These are phyloP conservation scores for Geotrichum ghanense DNA, from an alignment of 805 yeast species.

Conservation along the genomic window DNA sequence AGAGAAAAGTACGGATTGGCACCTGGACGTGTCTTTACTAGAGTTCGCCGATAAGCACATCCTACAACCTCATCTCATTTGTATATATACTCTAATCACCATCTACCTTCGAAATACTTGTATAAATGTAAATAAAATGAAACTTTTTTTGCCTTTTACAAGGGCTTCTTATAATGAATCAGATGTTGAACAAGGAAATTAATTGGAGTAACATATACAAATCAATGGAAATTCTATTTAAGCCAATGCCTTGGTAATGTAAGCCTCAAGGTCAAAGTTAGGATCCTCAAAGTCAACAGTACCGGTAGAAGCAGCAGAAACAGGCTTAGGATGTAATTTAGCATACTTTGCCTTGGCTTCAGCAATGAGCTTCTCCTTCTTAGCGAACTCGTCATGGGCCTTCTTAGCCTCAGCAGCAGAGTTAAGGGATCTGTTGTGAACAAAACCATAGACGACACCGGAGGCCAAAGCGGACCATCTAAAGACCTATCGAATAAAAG, in stretches of 20 bases:
- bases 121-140: too few species aligned
- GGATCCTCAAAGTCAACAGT: constrained; percentile 60
- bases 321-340: constrained; percentile 41
- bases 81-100: too few species aligned
- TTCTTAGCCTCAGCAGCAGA: constrained; percentile 45
- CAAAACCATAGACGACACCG: constrained; percentile 82
- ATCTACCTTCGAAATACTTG: too few species aligned
- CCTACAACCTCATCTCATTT: too few species aligned
- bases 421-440: constrained; percentile 64
- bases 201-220: too few species aligned
- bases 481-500: constrained; percentile 49
- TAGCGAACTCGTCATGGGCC: constrained; percentile 46
- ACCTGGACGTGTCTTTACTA: constrained; percentile 51
- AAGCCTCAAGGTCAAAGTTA: constrained; percentile 61
- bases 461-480: constrained; percentile 88
- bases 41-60: constrained; percentile 5
- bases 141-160: too few species aligned
- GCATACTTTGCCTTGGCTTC: constrained; percentile 88
- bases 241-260: constrained; percentile 1
- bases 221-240: too few species aligned
- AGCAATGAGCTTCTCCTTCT: constrained; percentile 62
- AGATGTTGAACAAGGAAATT: too few species aligned
- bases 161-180: too few species aligned
- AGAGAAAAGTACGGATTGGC: constrained; percentile 66
- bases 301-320: constrained; percentile 22